These are phyloP conservation scores for Diaporthe capsici DNA, from an alignment of 2,329 filamentous ascomycete species.

Conservation along the genomic window DNA sequence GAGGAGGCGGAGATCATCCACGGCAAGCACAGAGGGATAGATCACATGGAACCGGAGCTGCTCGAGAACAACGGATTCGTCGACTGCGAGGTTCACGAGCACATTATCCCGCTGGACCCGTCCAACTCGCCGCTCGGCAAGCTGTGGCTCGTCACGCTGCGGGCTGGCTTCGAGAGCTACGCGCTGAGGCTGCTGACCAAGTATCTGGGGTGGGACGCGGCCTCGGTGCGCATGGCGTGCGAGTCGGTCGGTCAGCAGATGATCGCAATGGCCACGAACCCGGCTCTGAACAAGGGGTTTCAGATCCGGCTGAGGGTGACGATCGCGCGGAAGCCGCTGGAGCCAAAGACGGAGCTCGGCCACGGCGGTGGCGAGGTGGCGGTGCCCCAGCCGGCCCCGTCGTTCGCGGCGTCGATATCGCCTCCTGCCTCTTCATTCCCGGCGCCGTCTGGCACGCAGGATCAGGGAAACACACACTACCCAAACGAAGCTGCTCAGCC, in stretches of 20 bases:
- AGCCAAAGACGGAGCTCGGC: slow-evolving; percentile 26
- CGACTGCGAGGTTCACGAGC: slow-evolving; percentile 63
- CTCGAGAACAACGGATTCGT: slow-evolving; percentile 66
- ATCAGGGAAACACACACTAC: background rate
- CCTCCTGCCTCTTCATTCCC: background rate
- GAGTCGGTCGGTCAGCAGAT: slow-evolving; percentile 63
- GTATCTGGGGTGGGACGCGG: slow-evolving; percentile 66
- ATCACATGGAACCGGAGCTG: slow-evolving; percentile 61
- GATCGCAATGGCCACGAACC: slow-evolving; percentile 62
- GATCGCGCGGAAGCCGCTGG: slow-evolving; percentile 64
- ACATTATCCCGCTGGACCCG: slow-evolving; percentile 62
- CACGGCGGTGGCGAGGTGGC: background rate
- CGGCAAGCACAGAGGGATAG: slow-evolving; percentile 60
- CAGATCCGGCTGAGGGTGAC: slow-evolving; percentile 64
- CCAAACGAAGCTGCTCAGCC: slow-evolving; percentile 18
- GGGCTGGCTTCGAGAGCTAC: slow-evolving; percentile 65
- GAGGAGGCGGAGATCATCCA: slow-evolving; percentile 59
- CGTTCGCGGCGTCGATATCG: background rate
- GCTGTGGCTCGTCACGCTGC: slow-evolving; percentile 66
- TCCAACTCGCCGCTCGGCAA: slow-evolving; percentile 63
- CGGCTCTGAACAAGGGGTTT: slow-evolving; percentile 58
- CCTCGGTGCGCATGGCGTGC: slow-evolving; percentile 62
- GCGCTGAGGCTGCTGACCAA: slow-evolving; percentile 66
- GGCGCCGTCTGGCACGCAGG: background rate
- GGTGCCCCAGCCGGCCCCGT: slow-evolving; percentile 2